A percentile compares a stretch with the other conserved stretches of the same genome.
phyloP scores from a whole-genome alignment of 1,284 basidiomycete species.

The Malassezia obtusa region DNA sequence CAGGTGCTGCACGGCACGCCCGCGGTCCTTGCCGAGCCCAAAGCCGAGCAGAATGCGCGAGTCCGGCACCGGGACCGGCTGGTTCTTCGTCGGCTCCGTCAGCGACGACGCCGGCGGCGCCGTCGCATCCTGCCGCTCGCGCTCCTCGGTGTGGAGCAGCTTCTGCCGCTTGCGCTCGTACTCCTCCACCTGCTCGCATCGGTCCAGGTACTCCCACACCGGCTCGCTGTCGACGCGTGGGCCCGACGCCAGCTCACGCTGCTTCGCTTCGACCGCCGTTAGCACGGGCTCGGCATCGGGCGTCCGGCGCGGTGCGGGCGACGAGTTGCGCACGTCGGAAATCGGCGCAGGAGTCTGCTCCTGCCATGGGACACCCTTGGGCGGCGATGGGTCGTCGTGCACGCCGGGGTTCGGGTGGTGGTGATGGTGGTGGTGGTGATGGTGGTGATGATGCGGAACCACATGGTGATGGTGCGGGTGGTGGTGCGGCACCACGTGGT shows the following conservation, averaged over 20 bases:
- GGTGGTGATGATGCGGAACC: slow-evolving; percentile 5
- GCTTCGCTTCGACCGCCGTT: slow-evolving; percentile 7
- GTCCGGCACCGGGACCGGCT: not conserved
- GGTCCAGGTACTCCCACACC: slow-evolving; percentile 43
- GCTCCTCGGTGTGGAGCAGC: slow-evolving; percentile 9
- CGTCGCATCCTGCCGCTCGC: not conserved
- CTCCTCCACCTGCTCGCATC: slow-evolving; percentile 34
- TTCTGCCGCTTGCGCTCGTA: slow-evolving; percentile 18
- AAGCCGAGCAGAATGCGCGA: slow-evolving; percentile 4
- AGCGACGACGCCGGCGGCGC: not conserved
- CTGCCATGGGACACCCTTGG: slow-evolving; percentile 5
- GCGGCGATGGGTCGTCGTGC: slow-evolving; percentile 13
- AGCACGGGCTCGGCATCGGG: not conserved
- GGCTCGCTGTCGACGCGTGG: slow-evolving; percentile 43
- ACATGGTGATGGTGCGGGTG: not conserved
- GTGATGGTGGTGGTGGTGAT: slow-evolving; percentile 16
- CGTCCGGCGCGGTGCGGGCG: not conserved
- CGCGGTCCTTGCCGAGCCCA: slow-evolving; percentile 34
- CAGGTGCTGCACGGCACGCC: slow-evolving; percentile 35
- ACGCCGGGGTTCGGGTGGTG: slow-evolving; percentile 1
- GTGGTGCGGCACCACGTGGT: not conserved
- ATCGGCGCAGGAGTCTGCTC: not conserved
- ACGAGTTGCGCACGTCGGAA: not conserved
- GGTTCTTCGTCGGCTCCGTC: not conserved
- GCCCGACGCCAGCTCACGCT: slow-evolving; percentile 26